A percentile compares a stretch with the other conserved stretches of the same genome.
These are phyloP conservation scores for Phaeosphaeriaceae sp. DNA, from an alignment of 2,329 filamentous ascomycete species.

Conservation along the genomic window DNA sequence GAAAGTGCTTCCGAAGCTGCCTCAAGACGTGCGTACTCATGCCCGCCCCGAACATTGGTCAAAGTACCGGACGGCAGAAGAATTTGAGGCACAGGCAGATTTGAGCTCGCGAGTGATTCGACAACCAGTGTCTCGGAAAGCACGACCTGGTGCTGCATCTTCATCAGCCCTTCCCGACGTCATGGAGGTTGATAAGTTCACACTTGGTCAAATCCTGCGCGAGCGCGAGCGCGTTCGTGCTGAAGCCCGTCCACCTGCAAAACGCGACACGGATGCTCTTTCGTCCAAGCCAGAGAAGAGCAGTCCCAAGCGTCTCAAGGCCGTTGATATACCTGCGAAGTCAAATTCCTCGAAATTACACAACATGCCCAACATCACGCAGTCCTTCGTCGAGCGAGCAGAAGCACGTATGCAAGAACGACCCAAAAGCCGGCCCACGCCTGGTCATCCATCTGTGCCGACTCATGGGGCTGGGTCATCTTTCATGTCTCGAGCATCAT, in stretches of 20 bases:
- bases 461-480: neutral
- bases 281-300: neutral
- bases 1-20: conserved; percentile 16
- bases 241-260: conserved; percentile 1
- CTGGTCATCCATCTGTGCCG: neutral
- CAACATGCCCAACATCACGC: neutral
- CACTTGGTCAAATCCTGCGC: neutral
- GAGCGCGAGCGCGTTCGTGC: conserved; percentile 5
- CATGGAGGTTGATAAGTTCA: neutral
- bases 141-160: neutral
- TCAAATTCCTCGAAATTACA: neutral
- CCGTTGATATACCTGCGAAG: neutral
- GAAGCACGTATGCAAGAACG: neutral
- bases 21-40: conserved; percentile 2
- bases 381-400: conserved; percentile 4
- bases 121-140: neutral
- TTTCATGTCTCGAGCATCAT: neutral
- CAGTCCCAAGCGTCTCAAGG: neutral
- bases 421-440: neutral
- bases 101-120: conserved; percentile 4
- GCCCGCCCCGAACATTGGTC: conserved; percentile 19
- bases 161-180: neutral
- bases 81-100: conserved; percentile 9
- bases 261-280: conserved; percentile 4
- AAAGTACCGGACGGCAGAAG: conserved; percentile 18